These are phyloP conservation scores for Podospora bellae-mahoneyi DNA, from an alignment of 495 filamentous ascomycete species.

Conservation along the genomic window DNA sequence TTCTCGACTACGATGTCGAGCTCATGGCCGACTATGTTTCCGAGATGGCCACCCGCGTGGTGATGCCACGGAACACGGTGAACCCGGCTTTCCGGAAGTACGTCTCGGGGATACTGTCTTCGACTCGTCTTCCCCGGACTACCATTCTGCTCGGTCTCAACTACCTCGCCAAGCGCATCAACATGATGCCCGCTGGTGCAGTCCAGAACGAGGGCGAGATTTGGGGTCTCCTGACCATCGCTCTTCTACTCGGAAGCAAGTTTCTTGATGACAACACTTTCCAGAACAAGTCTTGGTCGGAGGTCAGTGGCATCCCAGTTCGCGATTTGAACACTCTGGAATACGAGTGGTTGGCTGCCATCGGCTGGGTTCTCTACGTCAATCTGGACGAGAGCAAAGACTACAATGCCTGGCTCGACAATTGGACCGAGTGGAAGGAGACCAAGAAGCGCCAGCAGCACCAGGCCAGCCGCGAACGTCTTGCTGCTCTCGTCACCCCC, in stretches of 20 bases:
- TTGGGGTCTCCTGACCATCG: constrained; percentile 87
- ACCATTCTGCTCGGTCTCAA: constrained; percentile 91
- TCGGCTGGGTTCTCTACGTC: constrained; percentile 84
- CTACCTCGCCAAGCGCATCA: constrained; percentile 81
- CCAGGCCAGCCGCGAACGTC: constrained; percentile 44
- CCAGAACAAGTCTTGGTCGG: constrained; percentile 98
- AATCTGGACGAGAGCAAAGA: constrained; percentile 78
- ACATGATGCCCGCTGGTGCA: constrained; percentile 56
- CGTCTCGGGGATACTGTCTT: constrained; percentile 88
- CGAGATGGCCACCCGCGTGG: constrained; percentile 81
- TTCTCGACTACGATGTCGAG: constrained; percentile 98
- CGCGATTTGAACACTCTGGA: constrained; percentile 85
- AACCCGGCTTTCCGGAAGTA: constrained; percentile 88
- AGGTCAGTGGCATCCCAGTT: constrained; percentile 91
- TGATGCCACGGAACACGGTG: constrained; percentile 62
- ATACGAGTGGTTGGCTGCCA: constrained; percentile 83
- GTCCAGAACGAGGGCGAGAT: constrained; percentile 68
- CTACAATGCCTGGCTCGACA: constrained; percentile 74
- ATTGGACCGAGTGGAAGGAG: constrained; percentile 77
- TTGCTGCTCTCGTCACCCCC: constrained; percentile 59
- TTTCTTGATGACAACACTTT: constrained; percentile 99
- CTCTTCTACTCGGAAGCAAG: constrained; percentile 90
- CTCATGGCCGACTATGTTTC: constrained; percentile 97
- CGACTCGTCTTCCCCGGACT: constrained; percentile 89
- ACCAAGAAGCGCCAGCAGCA: constrained; percentile 54